Base-by-base conservation (phyloP, 805 yeast species). In the Peterozyma xylosa region DNA sequence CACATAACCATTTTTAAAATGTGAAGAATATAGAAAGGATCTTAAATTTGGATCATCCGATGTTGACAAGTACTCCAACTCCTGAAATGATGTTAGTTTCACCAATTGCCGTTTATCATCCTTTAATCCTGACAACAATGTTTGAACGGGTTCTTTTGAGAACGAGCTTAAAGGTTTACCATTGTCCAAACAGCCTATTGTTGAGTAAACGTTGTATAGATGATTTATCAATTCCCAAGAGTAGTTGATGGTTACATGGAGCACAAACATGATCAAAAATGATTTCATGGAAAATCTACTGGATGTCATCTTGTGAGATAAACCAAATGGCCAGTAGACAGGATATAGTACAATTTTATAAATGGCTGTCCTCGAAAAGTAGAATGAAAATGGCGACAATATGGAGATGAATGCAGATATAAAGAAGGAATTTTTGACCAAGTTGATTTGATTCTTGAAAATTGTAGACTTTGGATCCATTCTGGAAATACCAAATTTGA, bases 61-160 rank as follows among this genome's bases (percentile, higher is more conserved):
- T 1, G 79, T 73, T 7, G 89, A 66, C 39, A 84, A 66, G 52
- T 74, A 80, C 1, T 86, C 83, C 43, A 84, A 64, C 55, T 85
- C 93, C 60, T 85, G 91, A 62, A 78, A 83, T 2, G 91, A 89
- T 1, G 88, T 78, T 46, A 79, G 56, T 47, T 78, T 73, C 1
- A 75, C 74, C 43, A 76, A 67, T 10, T 66, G 68, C 38, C 61
- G 50, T 41, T 68, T 69, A 30, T 61, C 57, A 33, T 80, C 80
- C 41, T 72, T 70, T 48, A 85, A 66, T 0, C 91, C 91, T 3
- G 80, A 69, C 11, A 84, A 57, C 34, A 85, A 61, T 1, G 89
- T 80, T 42, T 73, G 75, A 40, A 80, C 64, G 7, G 87, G 89
- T 41, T 76, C 79, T 0, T 80, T 63, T 13, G 83, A 71, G 29